Evolutionary conservation across 2,329 filamentous ascomycete species (phyloP).

Genomic region (Fusarium sp.): DNA sequence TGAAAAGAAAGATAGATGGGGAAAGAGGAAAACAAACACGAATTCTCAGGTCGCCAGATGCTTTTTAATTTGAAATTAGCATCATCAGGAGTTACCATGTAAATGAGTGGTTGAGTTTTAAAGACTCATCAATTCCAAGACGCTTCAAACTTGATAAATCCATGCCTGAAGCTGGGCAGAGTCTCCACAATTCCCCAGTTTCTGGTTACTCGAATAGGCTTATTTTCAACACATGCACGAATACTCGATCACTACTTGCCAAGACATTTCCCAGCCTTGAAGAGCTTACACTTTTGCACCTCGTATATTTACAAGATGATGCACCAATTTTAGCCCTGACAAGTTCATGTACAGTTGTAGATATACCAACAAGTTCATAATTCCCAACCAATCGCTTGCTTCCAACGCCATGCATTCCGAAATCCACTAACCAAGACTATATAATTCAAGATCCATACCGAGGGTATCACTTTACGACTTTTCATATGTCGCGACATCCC

Average conservation of each 20-base stretch:
- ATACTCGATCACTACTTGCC: neutral
- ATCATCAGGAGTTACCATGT: neutral
- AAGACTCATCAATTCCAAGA: constrained; percentile 8
- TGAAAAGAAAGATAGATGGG: neutral
- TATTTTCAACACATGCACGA: neutral
- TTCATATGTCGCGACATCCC: constrained; percentile 36
- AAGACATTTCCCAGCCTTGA: neutral
- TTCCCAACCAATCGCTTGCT: constrained; percentile 17
- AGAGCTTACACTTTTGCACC: neutral
- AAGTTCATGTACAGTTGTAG: neutral
- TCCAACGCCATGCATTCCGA: constrained; percentile 30
- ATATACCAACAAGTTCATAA: neutral
- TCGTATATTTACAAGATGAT: neutral
- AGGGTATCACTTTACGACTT: constrained; percentile 13
- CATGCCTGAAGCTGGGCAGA: neutral
- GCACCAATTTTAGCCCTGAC: neutral
- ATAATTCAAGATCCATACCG: neutral
- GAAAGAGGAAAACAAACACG: neutral
- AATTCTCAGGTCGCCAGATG: neutral
- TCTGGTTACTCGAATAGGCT: neutral
- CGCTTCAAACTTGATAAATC: constrained; percentile 13
- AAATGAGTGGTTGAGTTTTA: neutral
- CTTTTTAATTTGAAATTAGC: neutral
- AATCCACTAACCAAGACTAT: neutral
- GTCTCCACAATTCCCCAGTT: constrained; percentile 23